Conservation (phyloP, 2,329 filamentous ascomycete species). For the Lasiodiplodia gonubiensis region DNA sequence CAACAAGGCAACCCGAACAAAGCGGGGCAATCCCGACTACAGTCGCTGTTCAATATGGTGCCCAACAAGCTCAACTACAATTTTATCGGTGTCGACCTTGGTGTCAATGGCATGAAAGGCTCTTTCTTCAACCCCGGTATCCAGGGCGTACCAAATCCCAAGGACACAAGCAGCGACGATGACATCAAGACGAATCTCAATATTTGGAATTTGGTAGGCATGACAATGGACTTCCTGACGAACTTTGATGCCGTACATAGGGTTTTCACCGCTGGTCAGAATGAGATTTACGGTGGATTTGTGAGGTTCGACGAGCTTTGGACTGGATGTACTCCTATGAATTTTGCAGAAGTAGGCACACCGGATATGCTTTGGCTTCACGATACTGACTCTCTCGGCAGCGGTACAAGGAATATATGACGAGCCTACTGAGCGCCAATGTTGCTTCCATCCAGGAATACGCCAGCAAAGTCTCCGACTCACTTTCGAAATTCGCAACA, state of each 20-base stretch:
- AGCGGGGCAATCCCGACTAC: neutral
- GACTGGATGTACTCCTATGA: neutral
- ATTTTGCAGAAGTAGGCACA: neutral
- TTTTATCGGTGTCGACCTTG: slow-evolving; percentile 1
- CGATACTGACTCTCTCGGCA: neutral
- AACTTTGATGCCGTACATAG: neutral
- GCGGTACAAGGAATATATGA: neutral
- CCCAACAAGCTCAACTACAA: slow-evolving; percentile 12
- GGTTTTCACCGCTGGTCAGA: neutral
- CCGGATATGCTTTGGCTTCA: neutral
- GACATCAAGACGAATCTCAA: neutral
- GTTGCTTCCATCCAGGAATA: neutral
- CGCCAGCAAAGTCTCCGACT: neutral
- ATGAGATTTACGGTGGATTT: neutral
- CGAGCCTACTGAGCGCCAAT: neutral
- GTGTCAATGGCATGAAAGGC: neutral
- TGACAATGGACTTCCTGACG: slow-evolving; percentile 2
- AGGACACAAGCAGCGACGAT: neutral
- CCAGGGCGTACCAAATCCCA: neutral
- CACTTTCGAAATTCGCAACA: neutral
- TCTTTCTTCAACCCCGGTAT: neutral
- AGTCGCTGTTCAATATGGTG: neutral
- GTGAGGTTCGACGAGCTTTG: slow-evolving; percentile 13
- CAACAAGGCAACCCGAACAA: neutral
- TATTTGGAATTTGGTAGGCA: neutral